Percentiles rank a stretch among this genome's conserved stretches.
These are phyloP conservation scores for Fraxinus albicans DNA, from an alignment of 305 asterid genomes.

Conservation along the genomic window DNA sequence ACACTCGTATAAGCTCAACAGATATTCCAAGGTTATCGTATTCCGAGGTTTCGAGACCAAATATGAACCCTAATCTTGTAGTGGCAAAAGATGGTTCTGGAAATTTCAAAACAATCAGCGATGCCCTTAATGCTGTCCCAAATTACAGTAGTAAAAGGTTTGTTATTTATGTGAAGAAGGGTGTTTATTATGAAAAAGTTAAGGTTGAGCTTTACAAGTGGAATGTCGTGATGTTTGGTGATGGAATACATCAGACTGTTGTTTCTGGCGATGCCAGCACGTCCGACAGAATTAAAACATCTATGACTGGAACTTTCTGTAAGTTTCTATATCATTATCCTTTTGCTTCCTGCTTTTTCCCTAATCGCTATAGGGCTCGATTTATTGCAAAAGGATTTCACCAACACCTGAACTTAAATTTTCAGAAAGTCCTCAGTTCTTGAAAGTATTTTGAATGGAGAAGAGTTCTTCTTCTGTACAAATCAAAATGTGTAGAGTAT, in stretches of 20 bases:
- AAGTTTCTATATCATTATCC: background rate
- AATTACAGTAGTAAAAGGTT: slow-evolving; percentile 23
- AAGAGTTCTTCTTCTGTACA: too few relatives aligned
- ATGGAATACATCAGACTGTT: slow-evolving; percentile 50
- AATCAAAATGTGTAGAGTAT: too few relatives aligned
- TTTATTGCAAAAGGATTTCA: background rate
- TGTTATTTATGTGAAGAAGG: slow-evolving; percentile 54
- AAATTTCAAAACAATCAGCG: slow-evolving; percentile 37
- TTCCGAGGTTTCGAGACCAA: background rate
- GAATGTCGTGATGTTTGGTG: slow-evolving; percentile 54
- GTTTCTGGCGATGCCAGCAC: slow-evolving; percentile 42
- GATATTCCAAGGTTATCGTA: background rate
- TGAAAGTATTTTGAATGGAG: too few relatives aligned
- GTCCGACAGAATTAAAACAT: slow-evolving; percentile 30
- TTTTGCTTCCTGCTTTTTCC: background rate
- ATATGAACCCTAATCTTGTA: slow-evolving; percentile 29
- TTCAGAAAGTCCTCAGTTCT: background rate
- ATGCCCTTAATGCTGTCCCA: slow-evolving; percentile 47
- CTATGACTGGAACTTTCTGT: slow-evolving; percentile 57
- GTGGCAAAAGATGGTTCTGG: slow-evolving; percentile 70
- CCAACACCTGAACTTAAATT: background rate
- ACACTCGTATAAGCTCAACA: background rate
- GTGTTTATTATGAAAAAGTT: slow-evolving; percentile 49
- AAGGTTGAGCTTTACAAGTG: slow-evolving; percentile 12
- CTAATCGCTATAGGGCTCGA: background rate